Evolutionary conservation across 257 asterid species (phyloP).

Genomic region (Salvia rosmarinus): DNA sequence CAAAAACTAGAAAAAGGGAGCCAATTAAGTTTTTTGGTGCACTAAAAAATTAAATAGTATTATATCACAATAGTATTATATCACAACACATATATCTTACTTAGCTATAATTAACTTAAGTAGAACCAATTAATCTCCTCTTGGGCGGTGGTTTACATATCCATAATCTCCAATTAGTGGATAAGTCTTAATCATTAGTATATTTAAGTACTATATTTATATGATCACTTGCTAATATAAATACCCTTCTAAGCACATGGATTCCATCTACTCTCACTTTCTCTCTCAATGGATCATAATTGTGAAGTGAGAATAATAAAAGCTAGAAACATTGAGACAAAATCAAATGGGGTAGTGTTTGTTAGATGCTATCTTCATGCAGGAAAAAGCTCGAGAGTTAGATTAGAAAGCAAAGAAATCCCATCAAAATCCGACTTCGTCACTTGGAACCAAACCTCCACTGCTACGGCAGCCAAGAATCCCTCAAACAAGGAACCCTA

Average conservation of each 20-base stretch:
- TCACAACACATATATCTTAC: no score
- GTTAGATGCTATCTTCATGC: slow-evolving; percentile 64
- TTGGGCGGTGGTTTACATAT: no score
- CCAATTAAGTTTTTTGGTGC: slow-evolving; percentile 28
- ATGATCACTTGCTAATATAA: slow-evolving; percentile 39
- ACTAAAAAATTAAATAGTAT: slow-evolving; percentile 18
- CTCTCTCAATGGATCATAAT: slow-evolving; percentile 45
- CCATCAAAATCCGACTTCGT: slow-evolving; percentile 44
- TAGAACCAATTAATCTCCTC: no score
- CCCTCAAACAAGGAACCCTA: slow-evolving; percentile 41
- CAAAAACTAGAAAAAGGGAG: slow-evolving; percentile 25
- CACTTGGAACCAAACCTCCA: slow-evolving; percentile 55
- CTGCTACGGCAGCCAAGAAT: slow-evolving; percentile 46
- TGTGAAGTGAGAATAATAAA: slow-evolving; percentile 51
- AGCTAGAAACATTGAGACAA: slow-evolving; percentile 50
- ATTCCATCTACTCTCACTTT: slow-evolving; percentile 33
- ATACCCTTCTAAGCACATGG: slow-evolving; percentile 26
- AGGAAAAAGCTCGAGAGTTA: slow-evolving; percentile 46
- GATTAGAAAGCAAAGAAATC: slow-evolving; percentile 46
- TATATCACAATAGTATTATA: no score
- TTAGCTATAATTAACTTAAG: no score
- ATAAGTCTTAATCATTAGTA: slow-evolving; percentile 6
- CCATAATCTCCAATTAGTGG: slow-evolving; percentile 33
- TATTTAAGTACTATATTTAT: background rate
- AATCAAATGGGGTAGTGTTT: slow-evolving; percentile 43